Base-by-base conservation (phyloP, 1,284 basidiomycete genomes). In the Tetrapyrgos nigripes region DNA sequence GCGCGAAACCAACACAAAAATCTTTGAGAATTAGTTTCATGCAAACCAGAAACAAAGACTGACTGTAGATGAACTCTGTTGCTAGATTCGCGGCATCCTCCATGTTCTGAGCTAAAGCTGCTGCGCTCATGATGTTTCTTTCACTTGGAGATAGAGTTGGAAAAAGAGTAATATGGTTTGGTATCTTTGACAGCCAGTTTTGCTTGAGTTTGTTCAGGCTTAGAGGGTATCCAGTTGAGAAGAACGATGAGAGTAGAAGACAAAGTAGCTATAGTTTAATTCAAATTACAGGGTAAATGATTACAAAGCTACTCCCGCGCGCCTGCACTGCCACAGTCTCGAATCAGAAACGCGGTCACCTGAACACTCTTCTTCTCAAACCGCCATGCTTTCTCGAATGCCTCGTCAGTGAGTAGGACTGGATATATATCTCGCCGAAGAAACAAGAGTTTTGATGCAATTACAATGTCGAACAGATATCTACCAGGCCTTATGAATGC, bases 21-120 rank as follows among this genome's bases (percentile, higher is more conserved):
- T n/a, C n/a, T n/a, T n/a, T n/a, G n/a, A n/a, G n/a, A n/a, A n/a
- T n/a, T n/a, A 5, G 37, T 40, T 40, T n/a, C 37, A 13, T 13
- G 45, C 45, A n/a, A n/a, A 50, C 27, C 23, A 4, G 4, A 28
- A 6, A 50, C 4, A 11, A 24, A 31, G 19, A 52, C 54, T 29
- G 11, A 60, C 59, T 57, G 50, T 52, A 57, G n/a, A 60, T 53
- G 19, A 60, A 60, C 44, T 60, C 59, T 28, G 48, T 52, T 4
- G 59, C 59, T 17, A 60, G 4, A 26, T 51, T 60, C n/a, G 59
- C 54, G 24, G 59, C 59, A 24, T 60, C 59, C 31, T 60, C 59
- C 3, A 60, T 21, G 37, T 48, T 60, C 46, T 60, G 59, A 13
- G 49, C n/a, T 21, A 50, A 27, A n/a, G 51, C 50, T 19, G 35